Conservation (phyloP, 768 basidiomycete genomes). For the Scleroderma bovista region DNA sequence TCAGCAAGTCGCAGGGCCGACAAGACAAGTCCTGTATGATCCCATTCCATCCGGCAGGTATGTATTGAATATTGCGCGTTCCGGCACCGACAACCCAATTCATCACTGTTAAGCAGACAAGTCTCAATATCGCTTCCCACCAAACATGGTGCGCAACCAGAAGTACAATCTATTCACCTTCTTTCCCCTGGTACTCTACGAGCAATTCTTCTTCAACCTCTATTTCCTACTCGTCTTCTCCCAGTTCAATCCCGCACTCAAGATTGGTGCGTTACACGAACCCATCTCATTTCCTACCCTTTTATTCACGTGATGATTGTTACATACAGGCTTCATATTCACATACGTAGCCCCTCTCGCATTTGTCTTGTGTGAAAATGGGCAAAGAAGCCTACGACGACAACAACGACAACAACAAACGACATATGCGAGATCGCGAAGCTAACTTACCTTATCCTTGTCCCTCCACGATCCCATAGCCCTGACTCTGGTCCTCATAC, state of each 20-base stretch:
- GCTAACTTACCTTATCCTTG: slow-evolving; percentile 94
- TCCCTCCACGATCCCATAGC: slow-evolving; percentile 29
- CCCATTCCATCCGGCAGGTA: slow-evolving; percentile 71
- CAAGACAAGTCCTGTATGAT: slow-evolving; percentile 76
- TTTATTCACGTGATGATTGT: not conserved
- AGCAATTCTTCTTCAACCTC: slow-evolving; percentile 99
- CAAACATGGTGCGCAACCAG: slow-evolving; percentile 94
- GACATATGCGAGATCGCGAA: slow-evolving; percentile 85
- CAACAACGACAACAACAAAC: too few species aligned
- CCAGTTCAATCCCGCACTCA: slow-evolving; percentile 92
- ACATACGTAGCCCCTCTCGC: slow-evolving; percentile 96
- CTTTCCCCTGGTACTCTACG: slow-evolving; percentile 94
- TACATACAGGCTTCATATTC: slow-evolving; percentile 75
- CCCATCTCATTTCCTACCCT: not conserved
- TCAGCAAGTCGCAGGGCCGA: slow-evolving; percentile 10
- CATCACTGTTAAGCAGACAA: slow-evolving; percentile 45
- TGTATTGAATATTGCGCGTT: slow-evolving; percentile 5
- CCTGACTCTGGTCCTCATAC: slow-evolving; percentile 46
- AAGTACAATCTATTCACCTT: slow-evolving; percentile 98
- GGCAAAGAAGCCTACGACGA: slow-evolving; percentile 99
- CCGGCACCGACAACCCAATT: not conserved
- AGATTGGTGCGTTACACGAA: slow-evolving; percentile 64
- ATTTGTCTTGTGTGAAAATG: slow-evolving; percentile 92
- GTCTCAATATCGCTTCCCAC: slow-evolving; percentile 63
- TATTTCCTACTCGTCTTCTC: slow-evolving; percentile 96